These are phyloP conservation scores for Fusarium nelsonii DNA, from an alignment of 2,329 filamentous ascomycete species.

Conservation along the genomic window DNA sequence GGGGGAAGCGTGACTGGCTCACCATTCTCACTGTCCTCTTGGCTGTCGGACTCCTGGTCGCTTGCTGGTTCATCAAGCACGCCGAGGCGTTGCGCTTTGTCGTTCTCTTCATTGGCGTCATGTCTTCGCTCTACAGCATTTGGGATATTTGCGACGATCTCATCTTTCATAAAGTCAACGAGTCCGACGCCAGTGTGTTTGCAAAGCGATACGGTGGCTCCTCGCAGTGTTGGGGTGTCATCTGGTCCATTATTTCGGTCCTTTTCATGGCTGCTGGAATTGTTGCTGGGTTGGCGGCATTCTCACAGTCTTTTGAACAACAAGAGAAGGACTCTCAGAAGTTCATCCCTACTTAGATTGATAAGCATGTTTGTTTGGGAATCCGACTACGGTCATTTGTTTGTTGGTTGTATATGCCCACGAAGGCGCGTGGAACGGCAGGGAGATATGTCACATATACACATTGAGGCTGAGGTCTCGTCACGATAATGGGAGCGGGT, in stretches of 20 bases:
- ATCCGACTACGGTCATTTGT: background rate
- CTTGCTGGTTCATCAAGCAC: constrained; percentile 83
- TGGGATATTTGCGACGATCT: constrained; percentile 90
- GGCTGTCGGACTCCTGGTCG: constrained; percentile 77
- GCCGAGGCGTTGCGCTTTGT: constrained; percentile 80
- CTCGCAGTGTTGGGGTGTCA: constrained; percentile 83
- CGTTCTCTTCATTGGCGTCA: constrained; percentile 84
- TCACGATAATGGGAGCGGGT: constrained; percentile 37
- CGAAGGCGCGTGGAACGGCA: background rate
- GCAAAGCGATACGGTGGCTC: constrained; percentile 82
- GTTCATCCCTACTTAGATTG: constrained; percentile 66
- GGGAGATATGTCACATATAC: constrained; percentile 3
- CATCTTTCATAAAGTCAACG: constrained; percentile 83
- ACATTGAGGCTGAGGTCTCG: constrained; percentile 9
- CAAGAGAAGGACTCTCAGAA: constrained; percentile 76
- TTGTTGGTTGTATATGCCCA: background rate
- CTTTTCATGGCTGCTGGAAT: constrained; percentile 79
- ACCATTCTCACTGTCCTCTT: constrained; percentile 77
- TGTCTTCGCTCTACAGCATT: constrained; percentile 83
- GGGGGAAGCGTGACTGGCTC: constrained; percentile 82
- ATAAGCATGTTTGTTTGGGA: background rate
- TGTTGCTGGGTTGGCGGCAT: constrained; percentile 80
- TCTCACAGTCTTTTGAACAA: constrained; percentile 76
- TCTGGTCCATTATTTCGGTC: constrained; percentile 81
- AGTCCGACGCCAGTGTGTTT: constrained; percentile 82